Evolutionary conservation across 345 rosid species (phyloP).

Genomic region (Turritis glabra): DNA sequence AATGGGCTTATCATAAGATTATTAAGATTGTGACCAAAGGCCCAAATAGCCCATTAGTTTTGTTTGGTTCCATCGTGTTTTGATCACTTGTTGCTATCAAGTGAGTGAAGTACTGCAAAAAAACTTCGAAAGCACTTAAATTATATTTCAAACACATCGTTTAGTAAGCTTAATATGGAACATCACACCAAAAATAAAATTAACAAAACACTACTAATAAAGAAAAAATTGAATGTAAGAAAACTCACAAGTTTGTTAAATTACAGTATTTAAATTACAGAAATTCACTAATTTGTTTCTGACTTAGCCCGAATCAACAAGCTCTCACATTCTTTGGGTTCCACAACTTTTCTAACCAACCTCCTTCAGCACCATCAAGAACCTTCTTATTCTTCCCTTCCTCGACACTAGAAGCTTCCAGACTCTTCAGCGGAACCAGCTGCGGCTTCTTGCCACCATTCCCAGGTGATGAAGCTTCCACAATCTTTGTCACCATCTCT

Average conservation of each 20-base stretch:
- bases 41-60: not conserved
- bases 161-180: not conserved
- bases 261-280: not conserved
- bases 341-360: conserved; percentile 49
- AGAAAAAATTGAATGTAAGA: not conserved
- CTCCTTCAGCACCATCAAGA: conserved; percentile 40
- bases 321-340: conserved; percentile 49
- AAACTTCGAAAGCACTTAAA: not conserved
- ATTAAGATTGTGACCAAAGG: not conserved
- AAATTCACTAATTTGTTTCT: not conserved
- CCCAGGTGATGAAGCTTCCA: conserved; percentile 38
- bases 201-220: not conserved
- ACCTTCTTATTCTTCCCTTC: conserved; percentile 38
- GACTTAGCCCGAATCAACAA: conserved; percentile 21
- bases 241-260: not conserved
- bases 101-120: not conserved
- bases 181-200: not conserved
- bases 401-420: conserved; percentile 22
- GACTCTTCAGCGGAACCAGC: conserved; percentile 44
- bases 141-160: not conserved
- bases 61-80: not conserved
- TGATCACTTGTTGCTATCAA: not conserved
- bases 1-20: not conserved
- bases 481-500: conserved; percentile 59
- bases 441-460: conserved; percentile 37